Conservation (phyloP, 2,329 filamentous ascomycete species). For the Verticillium zaregamsianum region DNA sequence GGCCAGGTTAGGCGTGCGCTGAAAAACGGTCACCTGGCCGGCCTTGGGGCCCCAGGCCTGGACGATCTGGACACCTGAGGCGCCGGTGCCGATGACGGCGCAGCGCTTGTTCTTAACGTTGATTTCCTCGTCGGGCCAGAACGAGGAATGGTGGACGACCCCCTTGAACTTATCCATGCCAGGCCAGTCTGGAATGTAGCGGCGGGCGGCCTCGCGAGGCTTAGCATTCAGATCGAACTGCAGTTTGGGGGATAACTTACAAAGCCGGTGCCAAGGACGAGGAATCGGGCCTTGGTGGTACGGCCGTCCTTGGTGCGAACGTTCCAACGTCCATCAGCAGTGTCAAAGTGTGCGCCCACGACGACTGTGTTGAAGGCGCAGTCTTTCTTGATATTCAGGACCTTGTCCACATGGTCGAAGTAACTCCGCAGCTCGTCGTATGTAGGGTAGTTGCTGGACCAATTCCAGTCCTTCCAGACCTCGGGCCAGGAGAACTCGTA, state of each 20-base stretch:
- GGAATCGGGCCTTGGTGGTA: slow-evolving; percentile 42
- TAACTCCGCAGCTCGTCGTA: slow-evolving; percentile 50
- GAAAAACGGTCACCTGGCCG: slow-evolving; percentile 54
- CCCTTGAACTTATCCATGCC: slow-evolving; percentile 59
- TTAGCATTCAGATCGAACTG: neutral
- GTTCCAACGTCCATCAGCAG: slow-evolving; percentile 40
- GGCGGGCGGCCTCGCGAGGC: slow-evolving; percentile 42
- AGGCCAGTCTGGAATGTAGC: slow-evolving; percentile 57
- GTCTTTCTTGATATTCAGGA: slow-evolving; percentile 52
- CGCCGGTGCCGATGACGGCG: slow-evolving; percentile 61
- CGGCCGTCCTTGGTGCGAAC: slow-evolving; percentile 46
- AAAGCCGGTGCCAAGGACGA: slow-evolving; percentile 52
- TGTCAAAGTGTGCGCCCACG: slow-evolving; percentile 46
- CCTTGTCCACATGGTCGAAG: slow-evolving; percentile 56
- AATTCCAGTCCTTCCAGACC: slow-evolving; percentile 52
- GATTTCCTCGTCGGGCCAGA: slow-evolving; percentile 56
- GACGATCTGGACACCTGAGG: slow-evolving; percentile 59
- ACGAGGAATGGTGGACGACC: slow-evolving; percentile 53
- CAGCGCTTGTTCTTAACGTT: slow-evolving; percentile 53
- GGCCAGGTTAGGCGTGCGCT: slow-evolving; percentile 63
- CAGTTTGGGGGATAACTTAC: slow-evolving; percentile 17
- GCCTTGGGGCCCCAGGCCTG: slow-evolving; percentile 55
- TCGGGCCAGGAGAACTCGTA: slow-evolving; percentile 52
- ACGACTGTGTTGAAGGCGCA: slow-evolving; percentile 53
- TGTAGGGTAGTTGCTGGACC: slow-evolving; percentile 47